Evolutionary conservation across 75 land plant species (phyloP).

Genomic region (Picea glauca): DNA sequence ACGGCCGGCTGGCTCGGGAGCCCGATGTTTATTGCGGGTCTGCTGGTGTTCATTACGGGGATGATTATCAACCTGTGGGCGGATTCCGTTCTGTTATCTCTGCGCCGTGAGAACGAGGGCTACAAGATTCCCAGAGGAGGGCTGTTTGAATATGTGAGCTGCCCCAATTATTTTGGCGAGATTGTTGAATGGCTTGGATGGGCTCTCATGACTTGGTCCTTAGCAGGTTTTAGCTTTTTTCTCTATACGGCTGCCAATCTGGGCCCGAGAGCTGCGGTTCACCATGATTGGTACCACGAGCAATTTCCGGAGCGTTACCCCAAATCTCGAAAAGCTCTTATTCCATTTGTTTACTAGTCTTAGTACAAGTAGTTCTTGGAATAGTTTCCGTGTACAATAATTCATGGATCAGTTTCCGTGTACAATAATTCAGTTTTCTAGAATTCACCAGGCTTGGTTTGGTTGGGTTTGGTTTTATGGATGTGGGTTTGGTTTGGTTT

Average conservation of each 20-base stretch:
- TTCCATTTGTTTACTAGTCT: slow-evolving; percentile 67
- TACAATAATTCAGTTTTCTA: no score
- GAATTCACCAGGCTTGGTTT: no score
- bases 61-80: slow-evolving; percentile 68
- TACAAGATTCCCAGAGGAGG: slow-evolving; percentile 84
- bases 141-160: slow-evolving; percentile 64
- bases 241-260: slow-evolving; percentile 62
- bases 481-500: no score
- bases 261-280: slow-evolving; percentile 63
- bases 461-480: no score
- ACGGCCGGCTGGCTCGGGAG: slow-evolving; percentile 28
- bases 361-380: not conserved
- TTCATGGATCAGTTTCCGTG: no score
- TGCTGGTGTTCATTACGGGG: slow-evolving; percentile 46
- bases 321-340: slow-evolving; percentile 41
- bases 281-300: slow-evolving; percentile 69
- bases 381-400: no score
- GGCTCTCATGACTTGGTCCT: slow-evolving; percentile 64
- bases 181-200: slow-evolving; percentile 90
- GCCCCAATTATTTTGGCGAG: slow-evolving; percentile 90
- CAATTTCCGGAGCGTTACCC: slow-evolving; percentile 77
- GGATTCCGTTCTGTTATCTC: slow-evolving; percentile 55
- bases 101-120: slow-evolving; percentile 36
- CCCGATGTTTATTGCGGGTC: slow-evolving; percentile 41
- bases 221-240: slow-evolving; percentile 64